Conservation (phyloP, 2,329 filamentous ascomycete genomes). For the Lasiodiplodia citricola region DNA sequence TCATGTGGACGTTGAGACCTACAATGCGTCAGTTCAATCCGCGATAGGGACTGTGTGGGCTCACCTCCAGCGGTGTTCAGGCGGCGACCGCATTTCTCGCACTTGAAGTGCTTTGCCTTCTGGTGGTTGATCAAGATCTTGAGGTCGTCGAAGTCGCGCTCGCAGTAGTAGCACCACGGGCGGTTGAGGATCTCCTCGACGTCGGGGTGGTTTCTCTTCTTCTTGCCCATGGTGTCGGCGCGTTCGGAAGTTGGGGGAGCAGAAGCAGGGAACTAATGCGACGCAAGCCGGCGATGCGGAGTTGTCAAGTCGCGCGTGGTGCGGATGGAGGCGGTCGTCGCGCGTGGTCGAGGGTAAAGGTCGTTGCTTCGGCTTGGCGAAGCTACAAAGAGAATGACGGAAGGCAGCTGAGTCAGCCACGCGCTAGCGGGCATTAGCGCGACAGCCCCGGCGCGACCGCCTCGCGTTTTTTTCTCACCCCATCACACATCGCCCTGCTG, state of each 20-base stretch:
- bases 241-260: background rate
- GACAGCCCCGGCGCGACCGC: background rate
- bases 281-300: background rate
- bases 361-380: constrained; percentile 4
- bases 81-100: constrained; percentile 84
- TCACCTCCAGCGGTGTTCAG: constrained; percentile 93
- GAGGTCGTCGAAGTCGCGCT: constrained; percentile 96
- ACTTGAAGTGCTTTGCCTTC: constrained; percentile 99
- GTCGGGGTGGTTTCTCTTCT: constrained; percentile 84
- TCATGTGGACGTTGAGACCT: constrained; percentile 97
- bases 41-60: constrained; percentile 35
- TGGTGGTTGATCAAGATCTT: constrained; percentile 97
- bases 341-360: background rate
- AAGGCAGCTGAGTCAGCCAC: constrained; percentile 8
- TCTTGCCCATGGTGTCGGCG: constrained; percentile 72
- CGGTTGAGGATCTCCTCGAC: constrained; percentile 86
- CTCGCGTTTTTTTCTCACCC: constrained; percentile 8
- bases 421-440: constrained; percentile 4
- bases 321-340: background rate
- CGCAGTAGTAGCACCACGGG: constrained; percentile 99
- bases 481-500: constrained; percentile 26
- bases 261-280: background rate
- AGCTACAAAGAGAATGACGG: constrained; percentile 18
- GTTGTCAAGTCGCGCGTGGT: background rate
- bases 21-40: constrained; percentile 30